A percentile compares a stretch with the other conserved stretches of the same genome.
Conservation (phyloP, 345 rosid species). For the Brassica juncea region DNA sequence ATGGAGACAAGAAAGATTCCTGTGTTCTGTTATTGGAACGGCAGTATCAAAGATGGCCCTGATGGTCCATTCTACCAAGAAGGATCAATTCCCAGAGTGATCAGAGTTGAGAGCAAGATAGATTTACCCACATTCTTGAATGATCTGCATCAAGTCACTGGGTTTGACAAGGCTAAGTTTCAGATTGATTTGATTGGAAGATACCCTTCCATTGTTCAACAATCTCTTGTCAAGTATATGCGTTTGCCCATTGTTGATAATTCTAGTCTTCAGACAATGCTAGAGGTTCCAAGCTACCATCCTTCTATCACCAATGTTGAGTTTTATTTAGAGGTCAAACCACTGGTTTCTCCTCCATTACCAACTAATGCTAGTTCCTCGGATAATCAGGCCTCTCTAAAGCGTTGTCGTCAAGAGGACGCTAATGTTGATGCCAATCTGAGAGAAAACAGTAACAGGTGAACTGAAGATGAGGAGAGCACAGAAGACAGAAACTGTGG, state of each 20-base stretch:
- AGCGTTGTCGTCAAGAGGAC: background rate
- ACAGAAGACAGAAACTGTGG: background rate
- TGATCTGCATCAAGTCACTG: conserved; percentile 18
- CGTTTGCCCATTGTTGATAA: conserved; percentile 27
- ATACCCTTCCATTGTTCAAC: conserved; percentile 28
- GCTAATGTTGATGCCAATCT: background rate
- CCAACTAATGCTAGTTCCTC: background rate
- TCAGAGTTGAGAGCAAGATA: conserved; percentile 14
- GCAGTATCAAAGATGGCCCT: conserved; percentile 14
- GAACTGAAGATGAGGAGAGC: background rate
- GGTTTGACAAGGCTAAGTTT: conserved; percentile 7
- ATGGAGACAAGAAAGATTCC: conserved; percentile 10
- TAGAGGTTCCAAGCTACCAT: conserved; percentile 14
- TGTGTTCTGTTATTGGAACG: conserved; percentile 24
- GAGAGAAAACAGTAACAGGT: background rate
- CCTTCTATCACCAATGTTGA: conserved; percentile 6
- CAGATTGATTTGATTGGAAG: background rate
- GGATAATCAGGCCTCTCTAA: background rate
- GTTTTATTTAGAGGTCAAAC: conserved; percentile 14
- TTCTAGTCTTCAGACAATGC: conserved; percentile 22
- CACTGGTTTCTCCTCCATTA: background rate
- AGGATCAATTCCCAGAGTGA: conserved; percentile 23
- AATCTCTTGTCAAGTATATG: conserved; percentile 4
- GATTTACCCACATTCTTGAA: background rate
- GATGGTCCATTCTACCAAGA: conserved; percentile 32